Base-by-base conservation (phyloP, 352 stramenopile genomes). In the Lagenidium giganteum region DNA sequence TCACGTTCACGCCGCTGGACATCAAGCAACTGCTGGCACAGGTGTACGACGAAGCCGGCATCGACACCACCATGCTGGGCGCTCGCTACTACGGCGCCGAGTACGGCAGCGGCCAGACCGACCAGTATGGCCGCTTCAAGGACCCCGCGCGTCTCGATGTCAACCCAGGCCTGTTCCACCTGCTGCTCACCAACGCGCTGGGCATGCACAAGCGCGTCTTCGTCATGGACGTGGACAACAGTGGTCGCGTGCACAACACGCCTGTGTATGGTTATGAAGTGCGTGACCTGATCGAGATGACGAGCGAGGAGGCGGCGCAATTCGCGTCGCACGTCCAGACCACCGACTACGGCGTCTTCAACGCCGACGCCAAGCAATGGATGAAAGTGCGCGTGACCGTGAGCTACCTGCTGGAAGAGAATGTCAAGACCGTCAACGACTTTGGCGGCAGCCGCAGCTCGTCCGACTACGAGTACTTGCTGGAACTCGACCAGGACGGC, bases 381-480 rank as follows among this genome's bases (percentile, higher is more conserved):
- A n/a, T n/a, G n/a, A n/a, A n/a, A n/a, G n/a, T n/a, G n/a, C n/a
- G n/a, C n/a, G n/a, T n/a, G n/a, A n/a, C n/a, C n/a, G n/a, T n/a
- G n/a, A n/a, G n/a, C n/a, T n/a, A n/a, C n/a, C n/a, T n/a, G n/a
- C n/a, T n/a, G n/a, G n/a, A n/a, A n/a, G n/a, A n/a, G n/a, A n/a
- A n/a, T n/a, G 70, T 84, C 5, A 54, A 60, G 1, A 83, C 70
- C 2, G 52, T 53, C 4, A 39, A 50, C 9, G 67, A n/a, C n/a
- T n/a, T 75, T 9, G 61, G 84, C 45, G 55, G 58, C 33, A 70
- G 64, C 53, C 83, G 64, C 16, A 70, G 60, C 21, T 65, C 44
- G 31, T 66, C 57, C 17, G 64, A 83, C 49, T 87, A 87, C 59
- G 56, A 84, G 42, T 87, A 87, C 47, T 26, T 83, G 8, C 61